Percentiles rank a stretch among this genome's conserved stretches.
Evolutionary conservation across 345 rosid genomes (phyloP).

Genomic region (Lepidium africanum): DNA sequence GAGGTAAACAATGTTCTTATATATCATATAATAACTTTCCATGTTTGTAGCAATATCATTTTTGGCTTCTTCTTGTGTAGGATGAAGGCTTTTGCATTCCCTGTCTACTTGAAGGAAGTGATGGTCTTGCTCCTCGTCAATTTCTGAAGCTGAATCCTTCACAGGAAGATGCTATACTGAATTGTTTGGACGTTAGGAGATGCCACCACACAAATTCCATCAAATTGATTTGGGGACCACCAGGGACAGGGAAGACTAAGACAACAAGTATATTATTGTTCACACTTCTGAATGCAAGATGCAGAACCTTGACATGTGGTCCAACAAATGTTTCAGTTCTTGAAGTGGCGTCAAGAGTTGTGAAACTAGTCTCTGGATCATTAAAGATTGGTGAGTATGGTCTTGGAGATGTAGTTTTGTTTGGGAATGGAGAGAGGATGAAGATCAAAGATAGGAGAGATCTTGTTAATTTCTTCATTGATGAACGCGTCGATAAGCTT

Average conservation of each 20-base stretch:
- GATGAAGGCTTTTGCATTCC: slow-evolving; percentile 18
- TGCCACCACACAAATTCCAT: slow-evolving; percentile 25
- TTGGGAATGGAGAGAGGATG: slow-evolving; percentile 33
- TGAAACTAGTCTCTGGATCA: slow-evolving; percentile 13
- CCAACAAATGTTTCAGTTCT: slow-evolving; percentile 40
- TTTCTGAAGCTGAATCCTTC: slow-evolving; percentile 35
- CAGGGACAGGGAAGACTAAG: slow-evolving; percentile 51
- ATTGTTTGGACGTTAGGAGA: slow-evolving; percentile 14
- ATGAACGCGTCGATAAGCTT: slow-evolving; percentile 32
- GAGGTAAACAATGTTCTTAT: slow-evolving; percentile 6
- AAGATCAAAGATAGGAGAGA: slow-evolving; percentile 27
- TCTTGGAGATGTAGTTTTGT: slow-evolving; percentile 37
- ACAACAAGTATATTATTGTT: slow-evolving; percentile 30
- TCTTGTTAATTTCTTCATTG: slow-evolving; percentile 31
- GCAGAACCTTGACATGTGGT: slow-evolving; percentile 37
- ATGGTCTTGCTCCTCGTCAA: slow-evolving; percentile 27
- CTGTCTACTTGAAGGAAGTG: slow-evolving; percentile 11
- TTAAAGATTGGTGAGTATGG: slow-evolving; percentile 21
- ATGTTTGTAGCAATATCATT: neutral
- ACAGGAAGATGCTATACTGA: slow-evolving; percentile 31
- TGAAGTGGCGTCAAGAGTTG: slow-evolving; percentile 35
- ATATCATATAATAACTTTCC: neutral
- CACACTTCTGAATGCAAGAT: slow-evolving; percentile 26
- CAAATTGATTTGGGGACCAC: slow-evolving; percentile 47
- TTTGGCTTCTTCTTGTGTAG: slow-evolving; percentile 5